Evolutionary conservation across 352 stramenopile genomes (phyloP).

Genomic region (Detonula confervacea): DNA sequence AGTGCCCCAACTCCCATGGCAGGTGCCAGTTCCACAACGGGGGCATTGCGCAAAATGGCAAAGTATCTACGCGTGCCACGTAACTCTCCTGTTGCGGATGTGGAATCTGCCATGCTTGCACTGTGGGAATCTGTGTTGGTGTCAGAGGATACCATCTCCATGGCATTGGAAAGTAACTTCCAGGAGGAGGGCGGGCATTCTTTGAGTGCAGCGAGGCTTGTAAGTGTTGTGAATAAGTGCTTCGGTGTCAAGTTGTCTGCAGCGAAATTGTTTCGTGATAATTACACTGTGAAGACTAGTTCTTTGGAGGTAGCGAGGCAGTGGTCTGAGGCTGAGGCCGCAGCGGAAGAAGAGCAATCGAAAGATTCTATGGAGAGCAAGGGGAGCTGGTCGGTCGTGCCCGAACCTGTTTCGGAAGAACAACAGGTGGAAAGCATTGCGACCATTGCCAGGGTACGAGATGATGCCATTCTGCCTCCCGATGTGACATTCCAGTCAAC

Average conservation of each 20-base stretch:
- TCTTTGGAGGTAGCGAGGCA: constrained; percentile 42
- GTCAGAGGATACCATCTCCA: constrained; percentile 32
- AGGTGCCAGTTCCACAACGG: neutral
- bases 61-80: constrained; percentile 42
- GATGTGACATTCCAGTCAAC: constrained; percentile 35
- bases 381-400: constrained; percentile 31
- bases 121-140: constrained; percentile 51
- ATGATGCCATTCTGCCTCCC: constrained; percentile 31
- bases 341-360: constrained; percentile 14
- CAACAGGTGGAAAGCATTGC: constrained; percentile 9
- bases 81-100: constrained; percentile 47
- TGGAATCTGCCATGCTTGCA: constrained; percentile 52
- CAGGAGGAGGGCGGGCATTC: constrained; percentile 66
- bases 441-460: constrained; percentile 32
- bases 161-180: constrained; percentile 50
- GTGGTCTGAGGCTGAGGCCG: constrained; percentile 23
- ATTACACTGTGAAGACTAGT: constrained; percentile 31
- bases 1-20: neutral
- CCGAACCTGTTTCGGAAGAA: constrained; percentile 18
- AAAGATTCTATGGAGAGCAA: constrained; percentile 19
- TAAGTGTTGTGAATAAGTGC: constrained; percentile 52
- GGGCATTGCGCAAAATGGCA: constrained; percentile 15
- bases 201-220: constrained; percentile 56
- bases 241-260: constrained; percentile 44
- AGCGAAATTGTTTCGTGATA: constrained; percentile 43